Base-by-base conservation (phyloP, 306 rosid genomes). In the Fragaria ananassa region DNA sequence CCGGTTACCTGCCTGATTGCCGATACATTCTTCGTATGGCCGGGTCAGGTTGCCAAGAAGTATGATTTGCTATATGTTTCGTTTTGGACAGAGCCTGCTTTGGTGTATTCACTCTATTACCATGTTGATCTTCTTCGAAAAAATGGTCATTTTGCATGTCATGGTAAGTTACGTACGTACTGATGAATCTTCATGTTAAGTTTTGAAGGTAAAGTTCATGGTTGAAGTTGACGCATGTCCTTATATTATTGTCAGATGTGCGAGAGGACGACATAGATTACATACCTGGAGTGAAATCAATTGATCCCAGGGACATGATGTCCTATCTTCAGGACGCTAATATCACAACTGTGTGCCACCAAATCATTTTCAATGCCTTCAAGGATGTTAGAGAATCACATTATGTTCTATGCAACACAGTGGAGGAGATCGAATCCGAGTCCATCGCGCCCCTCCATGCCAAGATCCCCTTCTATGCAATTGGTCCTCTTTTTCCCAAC, bases 1-100 rank as follows among this genome's bases (percentile, higher is more conserved):
- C 77, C 74, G 9, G 82, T 83, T 34, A 82, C 66, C 4, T 84
- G 87, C 27, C 68, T 90, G 37, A 83, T 86, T 8, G 92, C 90
- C 6, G 88, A 90, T 37, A 84, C 87, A 18, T 90, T 86, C 82
- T 90, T 82, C 45, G 88, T 86, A 1, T 90, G 95, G 95, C 83
- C 90, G 1, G 81, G 84, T 0, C 49, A 70, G 44, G 50, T 88
- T 4, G 86, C 90, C 12, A 79, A 78, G 80, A 88, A 88, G 78
- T 86, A 84, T 31, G 78, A 78, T 2, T 42, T 86, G 6, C 67
- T 74, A 14, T 84, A 46, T 47, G 85, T 79, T 27, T 86, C 92
- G 19, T 84, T 78, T 34, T 90, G 90, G 95, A 90, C 95, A 0
- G 90, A 90, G 25, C 85, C 92, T 27, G 87, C 92, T 46, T 64